Base-by-base conservation (phyloP, 2,329 filamentous ascomycete genomes). In the Trichoderma koningii region DNA sequence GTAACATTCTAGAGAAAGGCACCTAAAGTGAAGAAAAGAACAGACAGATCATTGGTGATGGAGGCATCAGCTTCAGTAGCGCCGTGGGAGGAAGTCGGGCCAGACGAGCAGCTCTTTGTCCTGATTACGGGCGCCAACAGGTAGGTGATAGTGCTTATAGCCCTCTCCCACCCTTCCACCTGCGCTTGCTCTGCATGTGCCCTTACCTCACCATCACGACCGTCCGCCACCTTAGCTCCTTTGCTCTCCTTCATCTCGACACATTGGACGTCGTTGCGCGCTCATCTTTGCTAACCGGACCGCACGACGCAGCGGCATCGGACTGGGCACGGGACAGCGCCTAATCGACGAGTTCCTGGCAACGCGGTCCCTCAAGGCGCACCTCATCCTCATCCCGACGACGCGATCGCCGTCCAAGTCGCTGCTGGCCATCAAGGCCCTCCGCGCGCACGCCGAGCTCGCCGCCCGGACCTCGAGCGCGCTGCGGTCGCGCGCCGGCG, bases 321-420 rank as follows among this genome's bases (percentile, higher is more conserved):
- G 94, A 51, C 90, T 94, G 71, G 89, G 89, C 63, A 93, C 91
- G 70, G 91, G 90, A 75, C 87, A 90, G 73, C 91, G 92, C 67
- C 83, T 97, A 64, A 94, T 96, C 71, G 92, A 97, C 80, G 91
- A 96, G 72, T 97, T 97, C 80, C 86, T 96, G 66, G 80, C 82
- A 66, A 86, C 86, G 14, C 87, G 87, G 42, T 85, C 89, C 34
- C 81, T 86, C 55, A 81, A 82, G 34, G 84, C 91, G 65, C 87
- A 89, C 72, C 85, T 98, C 51, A 85, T 92, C 70, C 83, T 97
- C 63, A 87, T 97, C 68, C 88, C 92, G 68, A 96, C 92, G 6
- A 97, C 94, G 1, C 90, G 94, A 69, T 89, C 88, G 71, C 75
- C 82, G 50, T 79, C 81, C 67, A 97, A 97, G 80, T 90, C 89